Conservation (phyloP, 306 rosid genomes). For the Ammopiptanthus mongolicus region DNA sequence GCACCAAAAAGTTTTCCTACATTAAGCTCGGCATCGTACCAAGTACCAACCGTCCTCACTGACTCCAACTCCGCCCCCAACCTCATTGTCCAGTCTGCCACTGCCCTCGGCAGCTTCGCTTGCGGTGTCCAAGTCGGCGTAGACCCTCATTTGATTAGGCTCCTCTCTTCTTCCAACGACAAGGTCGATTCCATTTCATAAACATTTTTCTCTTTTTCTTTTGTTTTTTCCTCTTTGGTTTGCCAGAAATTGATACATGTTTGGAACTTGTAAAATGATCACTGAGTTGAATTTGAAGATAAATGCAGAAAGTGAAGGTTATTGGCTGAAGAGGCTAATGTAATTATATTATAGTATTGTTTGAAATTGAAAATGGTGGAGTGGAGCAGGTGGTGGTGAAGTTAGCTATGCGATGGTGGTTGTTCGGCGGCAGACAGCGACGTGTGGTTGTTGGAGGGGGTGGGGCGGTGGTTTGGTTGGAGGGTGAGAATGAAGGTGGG, state of each 20-base stretch:
- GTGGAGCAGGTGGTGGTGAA: too few relatives aligned
- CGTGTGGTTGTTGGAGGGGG: too few relatives aligned
- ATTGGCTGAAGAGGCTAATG: too few relatives aligned
- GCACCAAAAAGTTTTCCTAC: constrained; percentile 80
- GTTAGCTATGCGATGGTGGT: too few relatives aligned
- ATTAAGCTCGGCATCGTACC: constrained; percentile 83
- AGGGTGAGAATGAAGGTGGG: too few relatives aligned
- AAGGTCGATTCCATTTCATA: constrained; percentile 49
- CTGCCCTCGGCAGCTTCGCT: constrained; percentile 84
- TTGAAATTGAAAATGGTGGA: too few relatives aligned
- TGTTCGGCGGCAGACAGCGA: too few relatives aligned
- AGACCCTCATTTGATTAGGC: constrained; percentile 48
- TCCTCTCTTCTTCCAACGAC: constrained; percentile 56
- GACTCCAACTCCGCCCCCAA: constrained; percentile 35
- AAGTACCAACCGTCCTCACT: constrained; percentile 52
- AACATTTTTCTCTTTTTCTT: not conserved
- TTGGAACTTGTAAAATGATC: not conserved
- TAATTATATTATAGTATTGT: too few relatives aligned
- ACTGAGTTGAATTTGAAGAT: too few relatives aligned
- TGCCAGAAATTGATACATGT: not conserved
- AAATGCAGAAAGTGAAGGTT: too few relatives aligned
- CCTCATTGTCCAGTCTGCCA: constrained; percentile 84
- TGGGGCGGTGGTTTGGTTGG: too few relatives aligned
- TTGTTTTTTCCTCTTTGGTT: not conserved
- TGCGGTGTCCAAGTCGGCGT: constrained; percentile 88